A percentile compares a stretch with the other conserved stretches of the same genome.
These are phyloP conservation scores for Dentipellis fragilis DNA, from an alignment of 768 basidiomycete genomes.

Conservation along the genomic window DNA sequence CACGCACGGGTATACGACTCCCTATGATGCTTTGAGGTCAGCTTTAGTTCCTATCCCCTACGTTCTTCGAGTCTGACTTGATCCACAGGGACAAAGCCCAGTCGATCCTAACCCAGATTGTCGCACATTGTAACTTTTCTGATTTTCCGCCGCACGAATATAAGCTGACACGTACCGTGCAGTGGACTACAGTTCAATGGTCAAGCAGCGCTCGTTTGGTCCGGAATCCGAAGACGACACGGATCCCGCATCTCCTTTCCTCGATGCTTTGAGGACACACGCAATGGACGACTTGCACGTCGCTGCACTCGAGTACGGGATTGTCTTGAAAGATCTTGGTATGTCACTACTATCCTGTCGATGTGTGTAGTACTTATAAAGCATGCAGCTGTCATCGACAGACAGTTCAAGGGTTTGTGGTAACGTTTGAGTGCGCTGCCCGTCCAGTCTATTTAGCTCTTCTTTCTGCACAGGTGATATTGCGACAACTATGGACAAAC, in stretches of 20 bases:
- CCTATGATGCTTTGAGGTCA: slow-evolving; percentile 58
- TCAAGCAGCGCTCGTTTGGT: slow-evolving; percentile 72
- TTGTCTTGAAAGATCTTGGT: slow-evolving; percentile 73
- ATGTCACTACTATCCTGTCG: slow-evolving; percentile 9
- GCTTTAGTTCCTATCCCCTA: not conserved
- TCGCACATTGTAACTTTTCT: slow-evolving; percentile 52
- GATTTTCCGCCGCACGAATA: not conserved
- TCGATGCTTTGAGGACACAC: slow-evolving; percentile 71
- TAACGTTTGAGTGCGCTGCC: not conserved
- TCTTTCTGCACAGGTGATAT: slow-evolving; percentile 42
- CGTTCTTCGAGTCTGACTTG: not conserved
- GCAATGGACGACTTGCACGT: slow-evolving; percentile 84
- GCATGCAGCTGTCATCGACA: slow-evolving; percentile 64
- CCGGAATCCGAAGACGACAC: slow-evolving; percentile 65
- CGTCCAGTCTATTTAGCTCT: not conserved
- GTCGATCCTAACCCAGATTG: slow-evolving; percentile 79
- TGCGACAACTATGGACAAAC: slow-evolving; percentile 75
- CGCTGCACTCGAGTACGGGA: slow-evolving; percentile 78
- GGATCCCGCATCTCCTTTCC: slow-evolving; percentile 59
- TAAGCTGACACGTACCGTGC: not conserved
- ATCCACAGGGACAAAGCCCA: slow-evolving; percentile 61
- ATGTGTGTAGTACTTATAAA: not conserved
- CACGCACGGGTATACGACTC: slow-evolving; percentile 76
- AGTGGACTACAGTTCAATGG: slow-evolving; percentile 53
- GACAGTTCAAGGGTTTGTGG: slow-evolving; percentile 65